phyloP scores from a whole-genome alignment of 768 basidiomycete species.

The Lactifluus subvellereus region DNA sequence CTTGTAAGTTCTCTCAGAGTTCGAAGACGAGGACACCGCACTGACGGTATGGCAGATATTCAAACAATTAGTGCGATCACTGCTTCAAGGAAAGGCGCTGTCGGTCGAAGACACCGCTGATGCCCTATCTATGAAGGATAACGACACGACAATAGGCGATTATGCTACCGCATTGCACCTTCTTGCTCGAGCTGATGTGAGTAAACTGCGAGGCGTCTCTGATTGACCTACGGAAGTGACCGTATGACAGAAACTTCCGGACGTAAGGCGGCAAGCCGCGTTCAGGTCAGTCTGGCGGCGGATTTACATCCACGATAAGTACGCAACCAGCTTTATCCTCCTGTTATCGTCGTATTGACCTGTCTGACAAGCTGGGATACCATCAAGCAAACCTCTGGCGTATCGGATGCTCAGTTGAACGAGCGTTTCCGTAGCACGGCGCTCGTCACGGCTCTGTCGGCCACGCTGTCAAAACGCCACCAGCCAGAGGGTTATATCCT shows the following conservation, averaged over 20 bases:
- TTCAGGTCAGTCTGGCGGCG: constrained; percentile 81
- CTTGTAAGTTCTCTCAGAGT: constrained; percentile 34
- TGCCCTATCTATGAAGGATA: constrained; percentile 81
- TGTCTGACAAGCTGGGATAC: constrained; percentile 59
- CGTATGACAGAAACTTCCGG: constrained; percentile 53
- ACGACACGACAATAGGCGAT: constrained; percentile 50
- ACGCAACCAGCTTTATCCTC: constrained; percentile 9
- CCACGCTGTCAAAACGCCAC: constrained; percentile 39
- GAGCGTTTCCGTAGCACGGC: constrained; percentile 69
- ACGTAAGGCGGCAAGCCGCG: constrained; percentile 60
- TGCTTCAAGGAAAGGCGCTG: constrained; percentile 71
- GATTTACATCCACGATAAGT: constrained; percentile 88
- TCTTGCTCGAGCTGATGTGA: constrained; percentile 49
- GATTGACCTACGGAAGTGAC: neutral
- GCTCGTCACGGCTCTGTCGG: constrained; percentile 58
- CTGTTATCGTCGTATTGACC: neutral
- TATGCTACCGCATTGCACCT: constrained; percentile 66
- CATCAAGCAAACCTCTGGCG: constrained; percentile 66
- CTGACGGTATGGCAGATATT: constrained; percentile 46
- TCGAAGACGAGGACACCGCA: constrained; percentile 19
- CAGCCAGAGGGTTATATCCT: constrained; percentile 47
- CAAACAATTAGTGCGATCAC: constrained; percentile 55
- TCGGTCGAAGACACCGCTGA: constrained; percentile 79
- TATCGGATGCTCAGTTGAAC: constrained; percentile 73
- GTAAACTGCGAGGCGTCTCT: constrained; percentile 15